phyloP scores from a whole-genome alignment of 495 filamentous ascomycete genomes.

The Penicillium pancosmium region DNA sequence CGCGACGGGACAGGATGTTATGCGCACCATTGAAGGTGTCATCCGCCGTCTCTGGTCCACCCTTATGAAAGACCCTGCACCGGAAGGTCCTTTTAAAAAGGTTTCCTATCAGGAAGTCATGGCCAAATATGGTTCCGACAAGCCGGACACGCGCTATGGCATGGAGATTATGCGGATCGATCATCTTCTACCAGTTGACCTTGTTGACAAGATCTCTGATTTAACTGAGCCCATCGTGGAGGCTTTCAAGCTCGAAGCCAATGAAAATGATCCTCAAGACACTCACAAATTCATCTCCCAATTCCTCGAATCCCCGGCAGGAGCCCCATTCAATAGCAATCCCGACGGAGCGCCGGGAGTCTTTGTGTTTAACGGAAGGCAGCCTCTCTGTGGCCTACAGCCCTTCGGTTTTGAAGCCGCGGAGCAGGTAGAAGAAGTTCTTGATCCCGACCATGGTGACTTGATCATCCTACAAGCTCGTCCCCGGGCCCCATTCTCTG shows the following conservation, averaged over 20 bases:
- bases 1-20: slow-evolving; percentile 72
- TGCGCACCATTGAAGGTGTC: slow-evolving; percentile 65
- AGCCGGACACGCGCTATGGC: slow-evolving; percentile 78
- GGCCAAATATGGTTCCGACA: slow-evolving; percentile 81
- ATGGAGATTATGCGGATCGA: slow-evolving; percentile 65
- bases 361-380: slow-evolving; percentile 68
- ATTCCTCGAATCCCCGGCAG: slow-evolving; percentile 70
- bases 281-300: slow-evolving; percentile 61
- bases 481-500: slow-evolving; percentile 56
- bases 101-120: slow-evolving; percentile 81
- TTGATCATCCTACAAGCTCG: slow-evolving; percentile 82
- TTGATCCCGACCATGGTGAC: slow-evolving; percentile 67
- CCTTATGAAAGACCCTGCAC: slow-evolving; percentile 45
- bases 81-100: slow-evolving; percentile 53
- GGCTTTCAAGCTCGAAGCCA: slow-evolving; percentile 62
- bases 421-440: slow-evolving; percentile 55
- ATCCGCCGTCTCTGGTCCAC: slow-evolving; percentile 59
- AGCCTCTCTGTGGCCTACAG: slow-evolving; percentile 73
- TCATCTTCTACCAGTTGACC: slow-evolving; percentile 62
- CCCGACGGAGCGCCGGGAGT: slow-evolving; percentile 73
- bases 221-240: slow-evolving; percentile 67
- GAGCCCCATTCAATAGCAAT: slow-evolving; percentile 61
- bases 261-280: slow-evolving; percentile 46
- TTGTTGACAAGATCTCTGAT: slow-evolving; percentile 70
- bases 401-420: slow-evolving; percentile 75